Base-by-base conservation (phyloP, 352 stramenopile species). In the Thalassiosira hispida region DNA sequence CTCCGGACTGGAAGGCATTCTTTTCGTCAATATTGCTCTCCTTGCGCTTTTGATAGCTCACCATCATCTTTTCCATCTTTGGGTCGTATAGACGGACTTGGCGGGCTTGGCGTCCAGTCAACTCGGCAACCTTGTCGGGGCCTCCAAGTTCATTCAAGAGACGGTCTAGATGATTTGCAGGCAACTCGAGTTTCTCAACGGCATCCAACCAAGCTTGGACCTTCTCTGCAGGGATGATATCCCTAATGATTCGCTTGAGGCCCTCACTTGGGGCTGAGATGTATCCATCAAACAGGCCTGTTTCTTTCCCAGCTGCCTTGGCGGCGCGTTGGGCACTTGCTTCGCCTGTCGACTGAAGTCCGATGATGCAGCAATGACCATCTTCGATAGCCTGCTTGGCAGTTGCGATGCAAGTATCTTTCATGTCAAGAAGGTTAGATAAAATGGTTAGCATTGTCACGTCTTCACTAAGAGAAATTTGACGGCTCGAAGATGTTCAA, bases 121-220 rank as follows among this genome's bases (percentile, higher is more conserved):
- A 73, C 73, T 95, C 91, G 7, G 91, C 91, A 9, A 95, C 91
- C 14, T 79, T 73, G 18, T 61, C 68, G 18, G 72, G 74, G 2
- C 91, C 91, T 14, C 91, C 91, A 7, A 95, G 77, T 60, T 85
- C 79, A 71, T 95, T 87, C 7, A 95, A 52, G n/a, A 95, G 69
- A 22, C 85, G 68, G 70, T 95, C 91, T 16, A 84, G 71, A 40
- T 72, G 70, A 38, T 81, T 81, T 14, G 70, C 25, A 20, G 77
- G 77, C 1, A 84, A 62, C 5, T 61, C 6, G 9, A 95, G 66
- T 4, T 74, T 69, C 20, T 79, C 79, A 1, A 79, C 55, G 40
- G 86, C 66, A 18, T 79, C 73, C 9, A 85, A 38, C 67, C 69
- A 83, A 0, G 25, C 77, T 55, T 66, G 75, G 4, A 79, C 69